phyloP scores from a whole-genome alignment of 1,284 basidiomycete genomes.

The Ceratobasidium sp. region DNA sequence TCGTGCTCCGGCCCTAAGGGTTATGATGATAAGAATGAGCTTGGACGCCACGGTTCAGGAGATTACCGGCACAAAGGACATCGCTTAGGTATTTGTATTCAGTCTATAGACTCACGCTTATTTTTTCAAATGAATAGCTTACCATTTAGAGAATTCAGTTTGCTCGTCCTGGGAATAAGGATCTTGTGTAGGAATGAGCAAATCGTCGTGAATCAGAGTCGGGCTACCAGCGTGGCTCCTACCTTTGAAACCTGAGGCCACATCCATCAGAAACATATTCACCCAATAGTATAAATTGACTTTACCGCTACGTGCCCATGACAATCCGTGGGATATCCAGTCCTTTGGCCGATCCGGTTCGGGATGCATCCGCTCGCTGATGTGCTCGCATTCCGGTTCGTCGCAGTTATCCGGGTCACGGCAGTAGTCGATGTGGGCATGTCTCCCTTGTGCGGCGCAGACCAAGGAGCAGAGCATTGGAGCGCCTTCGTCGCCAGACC shows the following conservation, averaged over 20 bases:
- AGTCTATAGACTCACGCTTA: no score
- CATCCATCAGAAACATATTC: neutral
- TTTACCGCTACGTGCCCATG: slow-evolving; percentile 57
- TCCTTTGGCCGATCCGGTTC: slow-evolving; percentile 60
- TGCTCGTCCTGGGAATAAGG: slow-evolving; percentile 66
- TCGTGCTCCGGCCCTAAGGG: slow-evolving; percentile 59
- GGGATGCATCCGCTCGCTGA: slow-evolving; percentile 55
- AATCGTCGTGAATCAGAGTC: neutral
- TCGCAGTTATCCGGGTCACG: slow-evolving; percentile 51
- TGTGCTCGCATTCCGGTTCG: slow-evolving; percentile 58
- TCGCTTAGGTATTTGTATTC: slow-evolving; percentile 52
- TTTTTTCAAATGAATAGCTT: slow-evolving; percentile 42
- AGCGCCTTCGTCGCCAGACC: slow-evolving; percentile 63
- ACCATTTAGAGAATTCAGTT: slow-evolving; percentile 63
- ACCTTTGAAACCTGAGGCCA: slow-evolving; percentile 38
- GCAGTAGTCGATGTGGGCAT: slow-evolving; percentile 65
- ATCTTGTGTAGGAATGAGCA: slow-evolving; percentile 50
- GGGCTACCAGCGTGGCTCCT: neutral
- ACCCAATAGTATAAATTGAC: neutral
- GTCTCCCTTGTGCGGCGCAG: slow-evolving; percentile 61
- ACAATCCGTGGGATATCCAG: slow-evolving; percentile 59
- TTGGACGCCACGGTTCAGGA: neutral
- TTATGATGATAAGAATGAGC: neutral
- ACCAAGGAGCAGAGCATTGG: slow-evolving; percentile 69
- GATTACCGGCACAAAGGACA: slow-evolving; percentile 59